These are phyloP conservation scores for Nicotiana sylvestris DNA, from an alignment of 257 asterid genomes.

Conservation along the genomic window DNA sequence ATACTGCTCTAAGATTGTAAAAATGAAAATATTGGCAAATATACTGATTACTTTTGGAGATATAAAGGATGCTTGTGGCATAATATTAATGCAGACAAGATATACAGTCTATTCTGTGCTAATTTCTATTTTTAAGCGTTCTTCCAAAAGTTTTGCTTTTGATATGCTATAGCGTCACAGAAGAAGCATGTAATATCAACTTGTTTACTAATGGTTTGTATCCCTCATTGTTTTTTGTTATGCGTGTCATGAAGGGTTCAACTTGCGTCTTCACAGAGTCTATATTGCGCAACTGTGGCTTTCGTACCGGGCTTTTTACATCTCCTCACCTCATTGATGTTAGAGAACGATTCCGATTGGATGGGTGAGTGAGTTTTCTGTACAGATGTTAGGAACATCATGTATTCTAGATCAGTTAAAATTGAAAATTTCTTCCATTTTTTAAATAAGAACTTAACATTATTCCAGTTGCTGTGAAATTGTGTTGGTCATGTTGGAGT, in stretches of 20 bases:
- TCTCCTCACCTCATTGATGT: constrained; percentile 97
- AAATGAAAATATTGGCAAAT: neutral
- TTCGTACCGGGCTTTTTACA: constrained; percentile 89
- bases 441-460: neutral
- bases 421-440: neutral
- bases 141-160: neutral
- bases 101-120: neutral
- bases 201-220: neutral
- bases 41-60: neutral
- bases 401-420: neutral
- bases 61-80: neutral
- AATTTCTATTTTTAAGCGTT: neutral
- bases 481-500: constrained; percentile 5
- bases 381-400: neutral
- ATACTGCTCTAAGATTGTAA: neutral
- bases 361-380: constrained; percentile 57
- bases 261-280: constrained; percentile 87
- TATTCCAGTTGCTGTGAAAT: neutral
- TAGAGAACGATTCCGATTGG: constrained; percentile 86
- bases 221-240: neutral
- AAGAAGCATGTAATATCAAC: neutral
- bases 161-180: neutral
- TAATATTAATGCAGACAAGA: neutral
- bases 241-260: constrained; percentile 69
- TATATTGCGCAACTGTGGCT: constrained; percentile 86